Conservation (phyloP, 352 stramenopile genomes). For the Globisporangium paroecandrum region DNA sequence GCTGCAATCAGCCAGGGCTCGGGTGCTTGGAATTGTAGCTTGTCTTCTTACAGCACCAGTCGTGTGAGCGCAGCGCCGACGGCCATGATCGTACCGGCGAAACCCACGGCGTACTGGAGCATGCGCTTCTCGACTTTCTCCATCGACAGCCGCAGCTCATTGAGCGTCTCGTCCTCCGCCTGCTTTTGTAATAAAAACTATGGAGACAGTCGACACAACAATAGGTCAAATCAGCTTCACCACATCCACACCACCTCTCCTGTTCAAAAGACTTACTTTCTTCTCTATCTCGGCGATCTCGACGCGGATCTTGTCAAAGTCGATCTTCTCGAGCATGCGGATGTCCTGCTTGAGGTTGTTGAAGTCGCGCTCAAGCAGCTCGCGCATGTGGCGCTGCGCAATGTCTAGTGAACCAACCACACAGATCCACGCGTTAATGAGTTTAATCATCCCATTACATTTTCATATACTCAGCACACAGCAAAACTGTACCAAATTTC, state of each 20-base stretch:
- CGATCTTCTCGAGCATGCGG: conserved; percentile 88
- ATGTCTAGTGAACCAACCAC: conserved; percentile 45
- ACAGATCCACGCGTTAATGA: not conserved
- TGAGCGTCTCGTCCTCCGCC: conserved; percentile 83
- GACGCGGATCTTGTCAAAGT: conserved; percentile 88
- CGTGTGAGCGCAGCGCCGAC: conserved; percentile 73
- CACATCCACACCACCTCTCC: not conserved
- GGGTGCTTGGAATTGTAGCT: not conserved
- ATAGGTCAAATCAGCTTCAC: not conserved
- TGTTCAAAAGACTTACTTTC: conserved; percentile 28
- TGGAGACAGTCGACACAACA: no score
- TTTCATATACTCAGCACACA: not conserved
- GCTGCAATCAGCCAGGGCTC: not conserved
- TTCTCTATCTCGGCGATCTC: conserved; percentile 87
- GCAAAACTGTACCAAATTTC: conserved; percentile 67
- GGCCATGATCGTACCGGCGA: conserved; percentile 85
- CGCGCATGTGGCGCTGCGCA: conserved; percentile 83
- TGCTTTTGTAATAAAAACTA: conserved; percentile 86
- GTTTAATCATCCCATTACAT: not conserved
- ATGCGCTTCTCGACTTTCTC: conserved; percentile 89
- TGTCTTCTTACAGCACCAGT: conserved; percentile 52
- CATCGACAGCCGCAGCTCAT: conserved; percentile 84
- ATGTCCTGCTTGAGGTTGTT: conserved; percentile 90
- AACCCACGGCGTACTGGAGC: conserved; percentile 85
- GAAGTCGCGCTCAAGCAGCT: conserved; percentile 86